Base-by-base conservation (phyloP, 768 basidiomycete genomes). In the Gymnopilus dilepis region DNA sequence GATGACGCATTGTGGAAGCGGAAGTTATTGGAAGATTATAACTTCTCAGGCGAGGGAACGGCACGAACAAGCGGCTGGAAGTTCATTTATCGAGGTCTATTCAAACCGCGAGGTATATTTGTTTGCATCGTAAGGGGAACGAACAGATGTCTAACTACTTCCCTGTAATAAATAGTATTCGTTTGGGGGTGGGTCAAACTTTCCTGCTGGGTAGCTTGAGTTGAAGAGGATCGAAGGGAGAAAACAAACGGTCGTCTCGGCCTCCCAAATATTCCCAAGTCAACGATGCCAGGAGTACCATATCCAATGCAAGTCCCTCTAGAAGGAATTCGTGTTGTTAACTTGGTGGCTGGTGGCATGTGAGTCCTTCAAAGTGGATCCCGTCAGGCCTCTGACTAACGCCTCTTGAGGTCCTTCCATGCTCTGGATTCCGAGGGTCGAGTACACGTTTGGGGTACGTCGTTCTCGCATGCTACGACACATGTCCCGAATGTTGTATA, bases 1-100 rank as follows among this genome's bases (percentile, higher is more conserved):
- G 92, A 95, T 69, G 90, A 93, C 59, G 87, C 86, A 0, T 81
- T 94, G 61, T 96, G 94, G 94, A 88, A 86, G 70, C 80, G 84
- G 28, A 89, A 84, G 62, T 75, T 92, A 8, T 70, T 80, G 30
- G 72, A 74, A 31, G 94, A 95, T 70, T 95, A 87, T 78, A 92
- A 94, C 74, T 95, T 93, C 67, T 82, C 89, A 7, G 85, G 84
- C 3, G 78, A 82, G 40, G 83, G 82, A 41, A 94, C 90, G 0
- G 94, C 94, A 13, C 80, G 94, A 19, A 85, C 82, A 12, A 86
- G 75, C 43, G 93, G 93, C 13, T 96, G 90, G 87, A 90, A 89
- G 73, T 82, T 86, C 66, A 85, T 96, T 38, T 96, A 95, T 76
- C 80, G 78, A 48, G 86, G 90, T 6, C 75, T 96, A 22, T 84